Evolutionary conservation across 2,329 filamentous ascomycete genomes (phyloP).

Genomic region (Paracoccidioides brasiliensis): DNA sequence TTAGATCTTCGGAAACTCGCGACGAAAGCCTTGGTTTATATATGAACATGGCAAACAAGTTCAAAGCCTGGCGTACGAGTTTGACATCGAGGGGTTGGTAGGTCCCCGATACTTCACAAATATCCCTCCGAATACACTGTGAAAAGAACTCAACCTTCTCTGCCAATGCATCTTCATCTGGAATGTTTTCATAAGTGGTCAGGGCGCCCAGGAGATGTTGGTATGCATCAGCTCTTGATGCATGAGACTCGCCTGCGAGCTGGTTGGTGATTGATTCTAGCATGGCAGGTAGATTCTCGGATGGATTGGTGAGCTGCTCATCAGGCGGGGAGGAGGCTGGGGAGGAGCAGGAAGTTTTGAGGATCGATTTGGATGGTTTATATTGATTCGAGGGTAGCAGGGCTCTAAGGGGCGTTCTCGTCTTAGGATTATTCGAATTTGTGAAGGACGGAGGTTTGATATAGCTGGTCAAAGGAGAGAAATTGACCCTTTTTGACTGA

Average conservation of each 20-base stretch:
- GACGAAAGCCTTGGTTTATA: slow-evolving; percentile 59
- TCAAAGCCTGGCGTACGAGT: slow-evolving; percentile 64
- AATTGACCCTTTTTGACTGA: slow-evolving; percentile 45
- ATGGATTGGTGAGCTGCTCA: slow-evolving; percentile 34
- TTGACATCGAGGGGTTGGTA: slow-evolving; percentile 48
- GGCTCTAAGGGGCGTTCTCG: slow-evolving; percentile 33
- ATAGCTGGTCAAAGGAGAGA: slow-evolving; percentile 46
- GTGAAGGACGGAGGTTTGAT: slow-evolving; percentile 34
- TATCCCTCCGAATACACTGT: slow-evolving; percentile 73
- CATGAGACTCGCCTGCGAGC: slow-evolving; percentile 59
- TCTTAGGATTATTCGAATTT: slow-evolving; percentile 15
- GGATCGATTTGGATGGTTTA: slow-evolving; percentile 57
- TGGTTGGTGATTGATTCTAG: slow-evolving; percentile 73
- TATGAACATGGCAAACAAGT: slow-evolving; percentile 63
- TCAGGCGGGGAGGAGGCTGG: slow-evolving; percentile 30
- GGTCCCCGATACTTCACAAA: slow-evolving; percentile 48
- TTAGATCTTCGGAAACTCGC: slow-evolving; percentile 64
- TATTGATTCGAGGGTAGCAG: slow-evolving; percentile 39
- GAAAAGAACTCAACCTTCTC: slow-evolving; percentile 65
- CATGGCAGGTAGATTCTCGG: slow-evolving; percentile 59
- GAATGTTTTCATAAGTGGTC: slow-evolving; percentile 69
- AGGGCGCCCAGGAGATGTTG: slow-evolving; percentile 62
- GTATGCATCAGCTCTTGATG: slow-evolving; percentile 73
- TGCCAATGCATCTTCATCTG: slow-evolving; percentile 57
- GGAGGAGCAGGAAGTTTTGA: slow-evolving; percentile 51